Conservation (phyloP, 768 basidiomycete species). For the Mycena capillaripes region DNA sequence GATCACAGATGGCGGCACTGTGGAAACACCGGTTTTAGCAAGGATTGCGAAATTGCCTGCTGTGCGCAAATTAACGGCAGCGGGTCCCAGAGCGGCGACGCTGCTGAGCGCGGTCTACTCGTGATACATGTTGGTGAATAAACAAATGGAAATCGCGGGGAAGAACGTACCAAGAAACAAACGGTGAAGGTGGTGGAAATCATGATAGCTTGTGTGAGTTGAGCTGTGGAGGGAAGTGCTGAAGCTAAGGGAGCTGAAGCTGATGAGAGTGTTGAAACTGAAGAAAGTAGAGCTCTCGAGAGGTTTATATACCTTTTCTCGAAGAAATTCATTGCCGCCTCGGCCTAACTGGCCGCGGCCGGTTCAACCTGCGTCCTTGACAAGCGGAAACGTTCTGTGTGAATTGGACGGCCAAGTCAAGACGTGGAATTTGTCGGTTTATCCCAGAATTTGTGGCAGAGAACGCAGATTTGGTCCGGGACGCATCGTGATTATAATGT, state of each 20-base stretch:
- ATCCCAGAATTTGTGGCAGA: too few relatives aligned
- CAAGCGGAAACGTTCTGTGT: too few relatives aligned
- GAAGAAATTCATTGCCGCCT: too few relatives aligned
- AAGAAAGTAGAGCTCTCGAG: too few relatives aligned
- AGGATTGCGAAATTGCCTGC: constrained; percentile 3
- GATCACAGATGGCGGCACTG: not conserved
- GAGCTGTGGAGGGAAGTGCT: not conserved
- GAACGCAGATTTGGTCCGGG: too few relatives aligned
- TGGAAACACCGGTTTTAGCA: not conserved
- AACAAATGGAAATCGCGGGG: not conserved
- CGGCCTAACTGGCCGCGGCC: too few relatives aligned
- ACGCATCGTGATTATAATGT: too few relatives aligned
- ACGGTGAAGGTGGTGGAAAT: not conserved
- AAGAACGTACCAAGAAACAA: not conserved
- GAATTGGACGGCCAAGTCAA: too few relatives aligned
- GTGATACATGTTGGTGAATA: not conserved
- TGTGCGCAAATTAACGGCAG: not conserved
- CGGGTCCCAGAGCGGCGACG: not conserved
- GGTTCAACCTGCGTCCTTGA: too few relatives aligned
- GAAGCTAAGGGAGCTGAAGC: not conserved
- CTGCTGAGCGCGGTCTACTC: not conserved
- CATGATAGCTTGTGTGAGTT: not conserved
- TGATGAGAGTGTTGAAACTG: not conserved
- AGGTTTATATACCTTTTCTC: too few relatives aligned
- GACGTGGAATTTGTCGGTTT: too few relatives aligned